Evolutionary conservation across 768 basidiomycete species (phyloP).

Genomic region (Phlegmacium glaucopus): DNA sequence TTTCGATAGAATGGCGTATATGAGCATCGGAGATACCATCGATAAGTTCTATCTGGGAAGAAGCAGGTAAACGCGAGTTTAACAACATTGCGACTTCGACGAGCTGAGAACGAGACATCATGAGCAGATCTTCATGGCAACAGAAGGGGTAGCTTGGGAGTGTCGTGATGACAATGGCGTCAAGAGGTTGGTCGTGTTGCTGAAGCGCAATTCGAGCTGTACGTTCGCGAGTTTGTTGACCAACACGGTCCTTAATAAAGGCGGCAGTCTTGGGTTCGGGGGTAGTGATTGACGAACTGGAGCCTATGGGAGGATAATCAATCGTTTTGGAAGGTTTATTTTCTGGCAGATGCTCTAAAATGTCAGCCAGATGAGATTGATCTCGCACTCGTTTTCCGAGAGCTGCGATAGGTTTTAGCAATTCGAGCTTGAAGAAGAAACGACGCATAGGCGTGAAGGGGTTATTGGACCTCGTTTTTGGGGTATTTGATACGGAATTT

Average conservation of each 20-base stretch:
- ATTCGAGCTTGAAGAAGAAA: conserved; percentile 38
- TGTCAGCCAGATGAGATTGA: conserved; percentile 10
- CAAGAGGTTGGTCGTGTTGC: conserved; percentile 49
- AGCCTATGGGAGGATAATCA: no score
- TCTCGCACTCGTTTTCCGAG: conserved; percentile 23
- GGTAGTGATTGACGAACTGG: not conserved
- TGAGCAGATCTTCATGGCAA: conserved; percentile 69
- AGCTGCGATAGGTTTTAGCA: conserved; percentile 20
- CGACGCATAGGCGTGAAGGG: conserved; percentile 36
- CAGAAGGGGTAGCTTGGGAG: conserved; percentile 60
- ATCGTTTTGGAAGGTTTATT: no score
- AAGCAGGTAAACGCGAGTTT: conserved; percentile 53
- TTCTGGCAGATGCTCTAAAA: not conserved
- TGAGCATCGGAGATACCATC: conserved; percentile 27
- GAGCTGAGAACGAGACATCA: conserved; percentile 56
- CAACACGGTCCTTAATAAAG: not conserved
- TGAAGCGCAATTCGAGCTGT: conserved; percentile 52
- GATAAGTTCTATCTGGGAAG: conserved; percentile 43
- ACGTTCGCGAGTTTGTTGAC: not conserved
- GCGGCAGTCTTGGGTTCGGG: not conserved
- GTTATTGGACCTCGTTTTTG: conserved; percentile 6
- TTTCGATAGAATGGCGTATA: conserved; percentile 56
- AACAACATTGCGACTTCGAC: conserved; percentile 48
- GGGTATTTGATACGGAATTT: not conserved
- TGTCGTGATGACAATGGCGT: conserved; percentile 61